Evolutionary conservation across 192 early-diverging fungal genomes (phyloP).

Genomic region (Rhizophagus sp.): DNA sequence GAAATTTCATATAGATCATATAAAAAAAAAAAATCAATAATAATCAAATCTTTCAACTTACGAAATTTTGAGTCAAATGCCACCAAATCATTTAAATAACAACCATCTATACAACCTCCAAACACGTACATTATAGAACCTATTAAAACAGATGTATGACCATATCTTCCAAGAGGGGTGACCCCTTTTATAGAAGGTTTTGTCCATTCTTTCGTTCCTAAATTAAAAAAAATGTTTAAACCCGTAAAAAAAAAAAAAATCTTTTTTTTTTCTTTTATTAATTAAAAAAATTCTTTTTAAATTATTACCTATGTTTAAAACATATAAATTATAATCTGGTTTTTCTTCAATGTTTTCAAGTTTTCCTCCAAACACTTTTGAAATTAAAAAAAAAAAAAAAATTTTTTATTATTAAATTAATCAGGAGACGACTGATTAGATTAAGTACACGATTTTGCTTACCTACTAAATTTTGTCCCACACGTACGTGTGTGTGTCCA

Average conservation of each 20-base stretch:
- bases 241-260: not conserved
- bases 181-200: slow-evolving; percentile 36
- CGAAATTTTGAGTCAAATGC: not conserved
- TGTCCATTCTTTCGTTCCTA: slow-evolving; percentile 41
- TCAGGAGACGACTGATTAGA: no score
- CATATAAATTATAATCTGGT: slow-evolving; percentile 42
- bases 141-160: slow-evolving; percentile 34
- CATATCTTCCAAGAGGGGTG: slow-evolving; percentile 34
- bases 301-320: slow-evolving; percentile 40
- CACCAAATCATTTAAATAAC: slow-evolving; percentile 42
- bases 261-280: no score
- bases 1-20: no score
- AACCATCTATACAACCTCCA: slow-evolving; percentile 51
- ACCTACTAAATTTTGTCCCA: slow-evolving; percentile 50
- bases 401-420: no score
- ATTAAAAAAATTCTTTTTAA: not conserved
- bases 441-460: slow-evolving; percentile 12
- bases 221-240: not conserved
- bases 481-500: slow-evolving; percentile 42
- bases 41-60: not conserved
- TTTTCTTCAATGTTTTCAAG: slow-evolving; percentile 32
- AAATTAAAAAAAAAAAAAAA: slow-evolving; percentile 11
- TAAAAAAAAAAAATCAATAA: not conserved
- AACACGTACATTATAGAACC: slow-evolving; percentile 56
- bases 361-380: slow-evolving; percentile 43